Percentiles rank a stretch among this genome's conserved stretches.
Evolutionary conservation across 768 basidiomycete genomes (phyloP).

Genomic region (Lactifluus piperatus): DNA sequence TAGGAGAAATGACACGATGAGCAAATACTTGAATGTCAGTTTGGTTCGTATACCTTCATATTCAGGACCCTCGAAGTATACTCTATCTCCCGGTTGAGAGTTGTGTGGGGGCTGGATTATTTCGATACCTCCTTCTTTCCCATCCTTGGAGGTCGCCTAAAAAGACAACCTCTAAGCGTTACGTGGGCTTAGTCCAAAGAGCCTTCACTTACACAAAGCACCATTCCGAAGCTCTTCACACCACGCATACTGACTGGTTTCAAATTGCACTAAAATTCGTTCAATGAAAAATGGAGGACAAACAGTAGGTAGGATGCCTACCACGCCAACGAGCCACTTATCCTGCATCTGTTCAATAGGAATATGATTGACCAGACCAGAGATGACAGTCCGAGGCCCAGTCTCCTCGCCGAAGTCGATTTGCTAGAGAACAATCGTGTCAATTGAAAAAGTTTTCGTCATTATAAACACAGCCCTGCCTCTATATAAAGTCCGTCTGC

Average conservation of each 20-base stretch:
- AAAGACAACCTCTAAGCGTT: not conserved
- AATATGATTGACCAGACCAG: slow-evolving; percentile 93
- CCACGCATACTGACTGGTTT: slow-evolving; percentile 97
- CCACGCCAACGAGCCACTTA: slow-evolving; percentile 75
- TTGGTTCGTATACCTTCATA: slow-evolving; percentile 55
- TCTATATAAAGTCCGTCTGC: slow-evolving; percentile 97
- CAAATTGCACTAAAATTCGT: slow-evolving; percentile 60
- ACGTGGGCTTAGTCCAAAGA: not conserved
- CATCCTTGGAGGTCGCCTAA: slow-evolving; percentile 85
- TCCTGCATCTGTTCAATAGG: slow-evolving; percentile 90
- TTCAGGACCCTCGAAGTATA: slow-evolving; percentile 90
- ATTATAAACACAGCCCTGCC: slow-evolving; percentile 33
- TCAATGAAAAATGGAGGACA: not conserved
- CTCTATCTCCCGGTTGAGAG: slow-evolving; percentile 82
- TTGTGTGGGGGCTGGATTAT: slow-evolving; percentile 81
- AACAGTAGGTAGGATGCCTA: slow-evolving; percentile 29
- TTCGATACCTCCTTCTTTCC: slow-evolving; percentile 86
- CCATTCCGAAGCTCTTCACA: slow-evolving; percentile 97
- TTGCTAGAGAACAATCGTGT: slow-evolving; percentile 43
- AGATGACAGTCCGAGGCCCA: slow-evolving; percentile 93
- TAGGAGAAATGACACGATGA: slow-evolving; percentile 23
- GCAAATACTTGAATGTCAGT: not conserved
- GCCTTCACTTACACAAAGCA: slow-evolving; percentile 61
- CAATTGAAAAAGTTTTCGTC: not conserved
- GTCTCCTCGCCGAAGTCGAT: slow-evolving; percentile 94